These are phyloP conservation scores for Globisporangium yorkense DNA, from an alignment of 352 stramenopile species.

Conservation along the genomic window DNA sequence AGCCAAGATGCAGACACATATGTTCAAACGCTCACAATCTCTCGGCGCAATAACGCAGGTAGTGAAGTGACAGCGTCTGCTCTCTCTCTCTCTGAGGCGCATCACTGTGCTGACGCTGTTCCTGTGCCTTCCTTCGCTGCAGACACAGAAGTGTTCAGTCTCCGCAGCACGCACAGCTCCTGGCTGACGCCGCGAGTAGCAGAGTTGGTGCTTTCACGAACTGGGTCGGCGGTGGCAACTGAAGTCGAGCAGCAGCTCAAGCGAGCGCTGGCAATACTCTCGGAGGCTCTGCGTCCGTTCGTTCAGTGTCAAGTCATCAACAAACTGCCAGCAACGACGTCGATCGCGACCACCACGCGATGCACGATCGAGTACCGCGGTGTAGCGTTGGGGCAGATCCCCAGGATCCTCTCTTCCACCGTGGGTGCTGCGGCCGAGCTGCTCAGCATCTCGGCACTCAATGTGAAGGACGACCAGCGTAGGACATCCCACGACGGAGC, in stretches of 20 bases:
- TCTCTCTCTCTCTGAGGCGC: not conserved
- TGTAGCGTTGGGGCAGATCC: not conserved
- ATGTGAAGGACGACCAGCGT: not conserved
- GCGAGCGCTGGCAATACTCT: not conserved
- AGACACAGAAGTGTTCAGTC: not conserved
- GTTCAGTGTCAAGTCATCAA: not conserved
- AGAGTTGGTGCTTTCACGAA: constrained; percentile 3
- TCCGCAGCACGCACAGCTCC: constrained; percentile 9
- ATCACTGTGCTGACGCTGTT: not conserved
- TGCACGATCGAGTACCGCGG: constrained; percentile 8
- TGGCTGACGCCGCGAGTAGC: constrained; percentile 1
- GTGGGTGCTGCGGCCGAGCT: not conserved
- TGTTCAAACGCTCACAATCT: constrained; percentile 10
- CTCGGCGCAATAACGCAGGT: constrained; percentile 1
- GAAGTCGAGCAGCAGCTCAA: not conserved
- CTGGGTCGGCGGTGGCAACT: not conserved
- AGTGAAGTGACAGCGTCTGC: not conserved
- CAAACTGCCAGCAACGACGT: not conserved
- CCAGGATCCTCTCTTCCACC: not conserved
- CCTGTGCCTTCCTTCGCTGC: not conserved
- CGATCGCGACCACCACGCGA: not conserved
- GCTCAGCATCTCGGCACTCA: constrained; percentile 1
- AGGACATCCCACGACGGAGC: not conserved
- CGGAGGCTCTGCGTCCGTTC: not conserved
- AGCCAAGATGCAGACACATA: constrained; percentile 1